Base-by-base conservation (phyloP, 768 basidiomycete genomes). In the Thelephora aurantiotincta region DNA sequence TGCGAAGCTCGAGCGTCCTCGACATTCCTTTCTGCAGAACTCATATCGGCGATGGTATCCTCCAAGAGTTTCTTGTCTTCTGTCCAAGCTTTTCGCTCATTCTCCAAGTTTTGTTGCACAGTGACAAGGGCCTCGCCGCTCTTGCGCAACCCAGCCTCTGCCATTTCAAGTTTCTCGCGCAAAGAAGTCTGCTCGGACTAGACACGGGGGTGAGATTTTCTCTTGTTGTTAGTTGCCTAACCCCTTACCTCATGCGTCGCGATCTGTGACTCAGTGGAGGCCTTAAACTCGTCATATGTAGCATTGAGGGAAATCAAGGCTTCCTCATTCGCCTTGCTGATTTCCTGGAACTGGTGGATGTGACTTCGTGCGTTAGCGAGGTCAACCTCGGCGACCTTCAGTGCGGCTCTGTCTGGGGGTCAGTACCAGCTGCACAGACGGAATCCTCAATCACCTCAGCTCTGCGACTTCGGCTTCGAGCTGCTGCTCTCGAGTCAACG, bases 401-500 rank as follows among this genome's bases (percentile, higher is more conserved):
- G 68, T 22, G 80, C 69, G 35, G 80, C 77, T 11, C 88, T 90
- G 55, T 12, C 2, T 30, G 34, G 13, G 42, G 14, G 6, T 20
- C 23, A 45, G 47, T 6, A 22, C 26, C 18, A 37, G 35, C 51
- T 6, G 53, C 1, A 22, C 12, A 30, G 2, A n/a, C 11, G 3
- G 38, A 41, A 2, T 11, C 9, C 36, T 9, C 33, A 63, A 70
- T 23, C 48, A 88, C 85, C 88, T 72, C 16, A 92, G 71, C 47
- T 91, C 88, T 3, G 88, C 90, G 16, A 92, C 82, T 57, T 91
- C 86, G 13, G 76, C 69, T 60, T 90, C 80, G 7, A 92, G 71
- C 55, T 87, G 84, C 55, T 88, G 82, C 58, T 91, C 90, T 9
- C 71, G 73, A 51, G 70, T 72, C 51, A 78, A 50, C 52, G 73